Conservation (phyloP, 352 stramenopile genomes). For the Globisporangium viniferum region DNA sequence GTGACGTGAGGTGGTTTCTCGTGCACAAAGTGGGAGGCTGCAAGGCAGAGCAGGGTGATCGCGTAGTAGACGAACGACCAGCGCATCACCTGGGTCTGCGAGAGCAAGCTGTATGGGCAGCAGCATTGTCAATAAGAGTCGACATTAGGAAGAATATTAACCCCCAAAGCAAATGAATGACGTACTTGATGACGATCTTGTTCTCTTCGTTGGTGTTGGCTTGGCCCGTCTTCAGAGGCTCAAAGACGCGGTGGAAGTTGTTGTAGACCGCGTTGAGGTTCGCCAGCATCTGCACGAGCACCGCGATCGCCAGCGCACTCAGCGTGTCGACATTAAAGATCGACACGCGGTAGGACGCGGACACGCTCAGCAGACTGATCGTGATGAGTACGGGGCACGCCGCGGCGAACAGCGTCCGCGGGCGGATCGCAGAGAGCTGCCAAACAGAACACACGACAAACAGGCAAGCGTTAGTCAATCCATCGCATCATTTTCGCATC, state of each 20-base stretch:
- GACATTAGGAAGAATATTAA: background rate
- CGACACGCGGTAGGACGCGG: conserved; percentile 18
- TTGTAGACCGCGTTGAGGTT: conserved; percentile 74
- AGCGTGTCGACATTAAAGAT: conserved; percentile 42
- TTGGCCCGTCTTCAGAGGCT: conserved; percentile 28
- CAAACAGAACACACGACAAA: background rate
- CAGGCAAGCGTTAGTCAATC: background rate
- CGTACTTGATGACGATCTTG: conserved; percentile 68
- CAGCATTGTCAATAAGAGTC: background rate
- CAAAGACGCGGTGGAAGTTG: conserved; percentile 65
- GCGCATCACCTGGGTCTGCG: conserved; percentile 63
- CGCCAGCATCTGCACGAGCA: conserved; percentile 63
- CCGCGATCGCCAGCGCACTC: conserved; percentile 32
- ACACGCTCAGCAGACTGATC: conserved; percentile 39
- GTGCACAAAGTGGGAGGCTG: conserved; percentile 33
- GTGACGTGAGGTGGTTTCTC: conserved; percentile 35
- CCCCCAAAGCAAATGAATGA: background rate
- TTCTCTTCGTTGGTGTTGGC: conserved; percentile 28
- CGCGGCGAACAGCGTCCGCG: conserved; percentile 57
- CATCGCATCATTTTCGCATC: background rate
- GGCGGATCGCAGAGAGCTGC: conserved; percentile 47
- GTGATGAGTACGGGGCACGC: conserved; percentile 47
- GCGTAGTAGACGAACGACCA: conserved; percentile 65
- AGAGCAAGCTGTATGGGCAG: conserved; percentile 43
- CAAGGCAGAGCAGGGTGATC: conserved; percentile 39